Percentiles rank a stretch among this genome's conserved stretches.
Evolutionary conservation across 2,329 filamentous ascomycete species (phyloP).

Genomic region (Sphaerulina musiva): DNA sequence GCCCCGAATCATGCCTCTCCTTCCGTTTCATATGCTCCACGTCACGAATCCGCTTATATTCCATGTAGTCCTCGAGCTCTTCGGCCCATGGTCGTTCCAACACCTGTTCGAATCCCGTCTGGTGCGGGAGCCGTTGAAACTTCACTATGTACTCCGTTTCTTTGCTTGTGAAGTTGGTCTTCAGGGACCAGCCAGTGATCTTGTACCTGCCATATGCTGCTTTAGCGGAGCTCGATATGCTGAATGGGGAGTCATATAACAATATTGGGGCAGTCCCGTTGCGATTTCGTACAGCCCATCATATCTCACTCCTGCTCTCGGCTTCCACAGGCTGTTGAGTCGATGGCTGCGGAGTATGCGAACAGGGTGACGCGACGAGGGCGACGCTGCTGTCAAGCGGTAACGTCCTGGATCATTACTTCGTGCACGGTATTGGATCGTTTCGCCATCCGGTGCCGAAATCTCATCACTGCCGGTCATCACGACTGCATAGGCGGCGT

Average conservation of each 20-base stretch:
- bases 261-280: background rate
- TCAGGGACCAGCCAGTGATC: slow-evolving; percentile 40
- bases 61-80: slow-evolving; percentile 44
- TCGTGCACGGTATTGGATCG: slow-evolving; percentile 39
- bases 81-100: slow-evolving; percentile 37
- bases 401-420: slow-evolving; percentile 40
- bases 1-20: background rate
- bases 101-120: slow-evolving; percentile 34
- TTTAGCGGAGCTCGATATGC: background rate
- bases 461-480: slow-evolving; percentile 39
- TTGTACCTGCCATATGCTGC: slow-evolving; percentile 28
- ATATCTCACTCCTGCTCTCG: slow-evolving; percentile 44
- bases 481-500: slow-evolving; percentile 43
- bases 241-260: background rate
- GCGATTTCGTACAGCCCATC: slow-evolving; percentile 41
- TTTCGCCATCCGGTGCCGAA: slow-evolving; percentile 29
- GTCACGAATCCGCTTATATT: slow-evolving; percentile 40
- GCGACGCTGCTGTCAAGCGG: slow-evolving; percentile 39
- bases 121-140: slow-evolving; percentile 32
- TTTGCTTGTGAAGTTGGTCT: slow-evolving; percentile 22
- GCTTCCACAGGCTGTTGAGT: slow-evolving; percentile 41
- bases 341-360: slow-evolving; percentile 42
- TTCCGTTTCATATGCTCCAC: slow-evolving; percentile 11
- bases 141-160: slow-evolving; percentile 36
- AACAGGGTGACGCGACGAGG: slow-evolving; percentile 37